A percentile compares a stretch with the other conserved stretches of the same genome.
These are phyloP conservation scores for Apiospora marii DNA, from an alignment of 2,329 filamentous ascomycete genomes.

Conservation along the genomic window DNA sequence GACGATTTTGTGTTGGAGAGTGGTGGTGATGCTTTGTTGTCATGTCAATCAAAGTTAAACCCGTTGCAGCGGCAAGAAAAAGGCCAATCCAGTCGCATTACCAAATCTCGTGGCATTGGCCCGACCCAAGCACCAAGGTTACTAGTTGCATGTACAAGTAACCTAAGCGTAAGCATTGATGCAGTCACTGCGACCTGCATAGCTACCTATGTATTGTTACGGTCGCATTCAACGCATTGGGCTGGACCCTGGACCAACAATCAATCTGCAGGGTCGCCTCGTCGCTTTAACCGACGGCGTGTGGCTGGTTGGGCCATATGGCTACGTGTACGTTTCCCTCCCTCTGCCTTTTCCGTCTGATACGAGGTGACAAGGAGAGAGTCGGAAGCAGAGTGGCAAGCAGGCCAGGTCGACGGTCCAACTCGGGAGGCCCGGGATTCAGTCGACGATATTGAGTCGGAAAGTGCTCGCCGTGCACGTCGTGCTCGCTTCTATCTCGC, in stretches of 20 bases:
- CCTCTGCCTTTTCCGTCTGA: not conserved
- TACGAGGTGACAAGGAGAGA: not conserved
- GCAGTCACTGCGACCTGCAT: not conserved
- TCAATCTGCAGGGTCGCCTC: constrained; percentile 11
- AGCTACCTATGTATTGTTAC: not conserved
- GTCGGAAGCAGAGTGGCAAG: not conserved
- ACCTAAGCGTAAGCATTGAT: no score
- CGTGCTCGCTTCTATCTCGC: constrained; percentile 19
- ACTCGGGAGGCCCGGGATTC: not conserved
- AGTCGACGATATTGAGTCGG: no score
- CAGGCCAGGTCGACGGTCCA: not conserved
- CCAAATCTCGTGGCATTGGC: not conserved
- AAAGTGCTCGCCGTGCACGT: not conserved
- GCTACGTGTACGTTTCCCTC: constrained; percentile 4
- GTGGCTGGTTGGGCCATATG: not conserved
- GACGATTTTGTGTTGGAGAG: not conserved
- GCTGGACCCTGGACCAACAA: constrained; percentile 14
- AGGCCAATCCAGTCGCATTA: not conserved
- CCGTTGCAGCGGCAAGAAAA: not conserved
- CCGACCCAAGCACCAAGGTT: no score
- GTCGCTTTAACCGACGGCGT: constrained; percentile 1
- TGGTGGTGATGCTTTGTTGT: not conserved
- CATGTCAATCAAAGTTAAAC: not conserved
- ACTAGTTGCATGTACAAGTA: no score
- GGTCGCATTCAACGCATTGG: not conserved